These are phyloP conservation scores for Talaromyces borbonicus DNA, from an alignment of 495 filamentous ascomycete genomes.

Conservation along the genomic window DNA sequence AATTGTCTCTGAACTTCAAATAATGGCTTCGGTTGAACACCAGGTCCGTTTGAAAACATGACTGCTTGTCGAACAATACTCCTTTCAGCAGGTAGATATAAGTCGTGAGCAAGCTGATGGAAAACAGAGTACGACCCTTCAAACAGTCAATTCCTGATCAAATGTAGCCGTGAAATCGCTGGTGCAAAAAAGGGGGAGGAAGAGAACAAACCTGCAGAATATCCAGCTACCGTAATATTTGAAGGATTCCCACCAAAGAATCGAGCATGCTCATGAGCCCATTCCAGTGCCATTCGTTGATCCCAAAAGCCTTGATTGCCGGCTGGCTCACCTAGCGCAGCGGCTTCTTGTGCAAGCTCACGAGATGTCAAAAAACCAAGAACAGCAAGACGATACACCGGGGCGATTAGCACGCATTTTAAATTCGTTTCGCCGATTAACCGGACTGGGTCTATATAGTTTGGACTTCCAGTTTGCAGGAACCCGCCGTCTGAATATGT, in stretches of 20 bases:
- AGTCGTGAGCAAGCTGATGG: conserved; percentile 47
- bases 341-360: conserved; percentile 43
- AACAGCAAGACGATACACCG: conserved; percentile 59
- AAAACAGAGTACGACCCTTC: conserved; percentile 54
- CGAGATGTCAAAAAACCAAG: conserved; percentile 56
- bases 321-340: conserved; percentile 23
- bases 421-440: conserved; percentile 39
- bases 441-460: conserved; percentile 36
- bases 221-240: conserved; percentile 56
- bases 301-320: conserved; percentile 64
- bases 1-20: conserved; percentile 42
- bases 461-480: conserved; percentile 45
- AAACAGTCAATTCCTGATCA: neutral
- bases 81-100: conserved; percentile 30
- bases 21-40: conserved; percentile 41
- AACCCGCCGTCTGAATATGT: conserved; percentile 41
- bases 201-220: conserved; percentile 40
- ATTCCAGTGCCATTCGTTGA: conserved; percentile 53
- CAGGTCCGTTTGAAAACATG: conserved; percentile 48
- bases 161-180: too few species aligned
- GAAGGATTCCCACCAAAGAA: conserved; percentile 53
- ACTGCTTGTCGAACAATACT: conserved; percentile 37
- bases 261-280: conserved; percentile 51
- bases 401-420: conserved; percentile 50
- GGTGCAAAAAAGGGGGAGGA: neutral